Evolutionary conservation across 2,329 filamentous ascomycete genomes (phyloP).

Genomic region (Trichoderma arundinaceum): DNA sequence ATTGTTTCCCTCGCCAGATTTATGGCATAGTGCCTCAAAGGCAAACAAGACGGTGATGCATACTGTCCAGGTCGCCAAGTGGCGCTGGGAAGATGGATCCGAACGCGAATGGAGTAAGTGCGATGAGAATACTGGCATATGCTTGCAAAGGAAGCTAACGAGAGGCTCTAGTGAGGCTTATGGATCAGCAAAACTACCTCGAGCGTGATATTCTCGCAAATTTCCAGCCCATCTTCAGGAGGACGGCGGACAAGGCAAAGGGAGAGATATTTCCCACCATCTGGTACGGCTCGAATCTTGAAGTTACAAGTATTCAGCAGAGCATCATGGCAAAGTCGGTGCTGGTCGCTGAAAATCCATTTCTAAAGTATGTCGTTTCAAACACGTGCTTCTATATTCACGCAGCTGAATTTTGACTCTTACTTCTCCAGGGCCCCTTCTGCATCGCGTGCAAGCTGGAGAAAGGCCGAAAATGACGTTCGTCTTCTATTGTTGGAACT

Average conservation of each 20-base stretch:
- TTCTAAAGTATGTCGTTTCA: conserved; percentile 41
- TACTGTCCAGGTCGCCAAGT: conserved; percentile 49
- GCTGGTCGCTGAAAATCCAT: conserved; percentile 48
- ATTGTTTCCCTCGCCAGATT: conserved; percentile 44
- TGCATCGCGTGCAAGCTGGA: conserved; percentile 42
- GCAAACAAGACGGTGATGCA: conserved; percentile 51
- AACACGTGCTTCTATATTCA: background rate
- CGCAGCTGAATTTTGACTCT: background rate
- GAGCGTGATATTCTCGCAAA: conserved; percentile 43
- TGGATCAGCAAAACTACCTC: conserved; percentile 45
- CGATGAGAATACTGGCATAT: background rate
- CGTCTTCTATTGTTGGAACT: conserved; percentile 47
- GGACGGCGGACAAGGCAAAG: conserved; percentile 44
- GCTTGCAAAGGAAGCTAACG: background rate
- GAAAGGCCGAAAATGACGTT: conserved; percentile 48
- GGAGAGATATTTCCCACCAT: conserved; percentile 50
- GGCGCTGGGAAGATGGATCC: conserved; percentile 48
- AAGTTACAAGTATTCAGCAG: conserved; percentile 50
- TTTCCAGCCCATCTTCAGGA: conserved; percentile 45
- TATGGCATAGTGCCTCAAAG: conserved; percentile 45
- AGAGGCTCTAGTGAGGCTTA: conserved; percentile 42
- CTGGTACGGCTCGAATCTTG: conserved; percentile 49
- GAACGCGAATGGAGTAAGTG: conserved; percentile 48
- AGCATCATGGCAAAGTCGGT: conserved; percentile 49
- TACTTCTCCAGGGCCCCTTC: conserved; percentile 35